Evolutionary conservation across 2,329 filamentous ascomycete species (phyloP).

Genomic region (Raffaelea albimanens): DNA sequence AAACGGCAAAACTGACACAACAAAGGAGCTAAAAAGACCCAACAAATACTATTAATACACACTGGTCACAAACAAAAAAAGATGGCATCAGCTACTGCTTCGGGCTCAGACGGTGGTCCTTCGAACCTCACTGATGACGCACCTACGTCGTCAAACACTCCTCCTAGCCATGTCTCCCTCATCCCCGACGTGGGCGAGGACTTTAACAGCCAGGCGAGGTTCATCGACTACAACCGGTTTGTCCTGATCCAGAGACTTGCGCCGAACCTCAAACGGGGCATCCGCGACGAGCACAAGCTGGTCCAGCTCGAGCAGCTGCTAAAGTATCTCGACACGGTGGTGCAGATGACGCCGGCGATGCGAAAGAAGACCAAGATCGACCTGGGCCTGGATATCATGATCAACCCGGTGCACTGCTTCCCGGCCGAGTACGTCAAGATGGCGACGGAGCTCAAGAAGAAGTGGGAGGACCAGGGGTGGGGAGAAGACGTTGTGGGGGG

Average conservation of each 20-base stretch:
- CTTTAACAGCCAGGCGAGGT: not conserved
- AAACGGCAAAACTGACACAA: not conserved
- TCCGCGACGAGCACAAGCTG: not conserved
- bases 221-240: not conserved
- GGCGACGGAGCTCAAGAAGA: not conserved
- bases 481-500: not conserved
- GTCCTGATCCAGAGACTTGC: slow-evolving; percentile 1
- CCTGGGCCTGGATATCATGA: slow-evolving; percentile 1
- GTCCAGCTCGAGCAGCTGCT: slow-evolving; percentile 4
- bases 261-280: slow-evolving; percentile 1
- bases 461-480: slow-evolving; percentile 7
- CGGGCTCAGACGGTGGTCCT: no score
- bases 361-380: not conserved
- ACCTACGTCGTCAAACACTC: no score
- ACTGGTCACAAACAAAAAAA: not conserved
- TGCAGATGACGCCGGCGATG: slow-evolving; percentile 5
- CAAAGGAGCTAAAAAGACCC: not conserved
- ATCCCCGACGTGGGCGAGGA: not conserved
- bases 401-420: not conserved
- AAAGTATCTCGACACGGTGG: slow-evolving; percentile 1
- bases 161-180: no score
- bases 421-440: not conserved
- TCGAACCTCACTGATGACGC: no score
- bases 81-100: no score
- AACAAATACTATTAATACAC: not conserved